Conservation (phyloP, 768 basidiomycete genomes). For the Cyclocybe aegerita region DNA sequence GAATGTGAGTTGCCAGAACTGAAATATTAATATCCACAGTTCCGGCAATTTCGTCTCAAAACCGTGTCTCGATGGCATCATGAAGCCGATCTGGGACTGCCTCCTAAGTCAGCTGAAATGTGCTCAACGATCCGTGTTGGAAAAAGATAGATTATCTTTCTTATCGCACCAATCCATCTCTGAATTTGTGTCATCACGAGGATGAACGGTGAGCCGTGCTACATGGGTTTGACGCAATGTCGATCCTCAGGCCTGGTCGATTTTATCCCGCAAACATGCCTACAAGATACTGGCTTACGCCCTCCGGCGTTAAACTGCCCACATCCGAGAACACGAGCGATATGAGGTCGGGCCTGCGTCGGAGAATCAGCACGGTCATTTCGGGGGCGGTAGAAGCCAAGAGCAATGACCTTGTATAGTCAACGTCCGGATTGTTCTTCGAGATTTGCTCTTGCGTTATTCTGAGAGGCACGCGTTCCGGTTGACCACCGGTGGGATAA, state of each 20-base stretch:
- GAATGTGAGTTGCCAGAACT: background rate
- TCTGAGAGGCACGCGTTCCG: constrained; percentile 30
- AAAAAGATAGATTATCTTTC: constrained; percentile 30
- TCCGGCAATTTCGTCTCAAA: constrained; percentile 13
- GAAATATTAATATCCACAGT: constrained; percentile 9
- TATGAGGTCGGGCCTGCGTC: constrained; percentile 81
- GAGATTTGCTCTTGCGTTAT: constrained; percentile 86
- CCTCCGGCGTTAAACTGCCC: constrained; percentile 89
- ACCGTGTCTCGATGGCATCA: constrained; percentile 11
- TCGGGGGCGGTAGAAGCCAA: constrained; percentile 7
- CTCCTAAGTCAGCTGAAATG: constrained; percentile 18
- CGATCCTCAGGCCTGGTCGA: constrained; percentile 12
- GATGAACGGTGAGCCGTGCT: constrained; percentile 8
- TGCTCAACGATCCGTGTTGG: constrained; percentile 18
- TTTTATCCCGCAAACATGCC: constrained; percentile 84
- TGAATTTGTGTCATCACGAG: constrained; percentile 14
- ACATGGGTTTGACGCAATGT: constrained; percentile 15
- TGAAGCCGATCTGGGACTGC: constrained; percentile 12
- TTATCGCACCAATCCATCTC: constrained; percentile 35
- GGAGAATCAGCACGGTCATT: constrained; percentile 14
- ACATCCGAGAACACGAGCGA: constrained; percentile 94
- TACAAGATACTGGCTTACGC: constrained; percentile 92
- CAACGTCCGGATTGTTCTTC: constrained; percentile 84
- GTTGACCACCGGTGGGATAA: constrained; percentile 15
- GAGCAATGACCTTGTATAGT: constrained; percentile 79